These are phyloP conservation scores for Debaryomyces fabryi DNA, from an alignment of 1,139 yeast species.

Conservation along the genomic window DNA sequence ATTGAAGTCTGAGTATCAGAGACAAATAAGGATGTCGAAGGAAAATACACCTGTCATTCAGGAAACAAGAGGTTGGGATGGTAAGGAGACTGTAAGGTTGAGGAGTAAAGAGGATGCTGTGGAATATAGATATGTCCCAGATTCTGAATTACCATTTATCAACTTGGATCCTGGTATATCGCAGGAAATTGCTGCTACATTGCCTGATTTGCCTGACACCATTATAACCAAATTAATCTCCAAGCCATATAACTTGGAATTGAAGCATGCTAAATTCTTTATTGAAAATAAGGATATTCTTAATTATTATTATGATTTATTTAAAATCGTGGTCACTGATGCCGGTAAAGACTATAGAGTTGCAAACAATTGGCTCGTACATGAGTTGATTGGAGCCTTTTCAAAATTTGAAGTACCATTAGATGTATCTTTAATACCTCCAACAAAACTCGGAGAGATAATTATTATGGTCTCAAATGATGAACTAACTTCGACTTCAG, in stretches of 20 bases:
- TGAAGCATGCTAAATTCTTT: constrained; percentile 73
- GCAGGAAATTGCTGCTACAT: constrained; percentile 34
- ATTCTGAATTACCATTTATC: constrained; percentile 78
- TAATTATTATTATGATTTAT: constrained; percentile 54
- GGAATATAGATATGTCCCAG: constrained; percentile 94
- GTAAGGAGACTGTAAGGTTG: constrained; percentile 60
- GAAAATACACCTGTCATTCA: constrained; percentile 42
- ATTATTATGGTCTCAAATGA: constrained; percentile 25
- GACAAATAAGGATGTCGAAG: constrained; percentile 58
- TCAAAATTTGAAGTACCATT: constrained; percentile 52
- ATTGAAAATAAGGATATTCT: constrained; percentile 48
- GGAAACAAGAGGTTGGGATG: constrained; percentile 95
- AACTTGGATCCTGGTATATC: constrained; percentile 41
- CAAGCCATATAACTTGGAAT: constrained; percentile 58
- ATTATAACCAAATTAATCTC: constrained; percentile 50
- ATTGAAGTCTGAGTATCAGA: constrained; percentile 67
- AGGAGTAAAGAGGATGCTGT: constrained; percentile 80
- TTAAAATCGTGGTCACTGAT: constrained; percentile 22
- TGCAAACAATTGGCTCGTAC: constrained; percentile 82
- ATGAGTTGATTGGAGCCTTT: constrained; percentile 75
- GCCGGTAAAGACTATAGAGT: constrained; percentile 32
- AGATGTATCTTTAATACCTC: constrained; percentile 34
- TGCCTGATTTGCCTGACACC: constrained; percentile 71
- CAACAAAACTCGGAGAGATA: constrained; percentile 27
- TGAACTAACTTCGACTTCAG: constrained; percentile 54